A percentile compares a stretch with the other conserved stretches of the same genome.
phyloP scores from a whole-genome alignment of 2,329 filamentous ascomycete genomes.

The Apiospora phragmitis region DNA sequence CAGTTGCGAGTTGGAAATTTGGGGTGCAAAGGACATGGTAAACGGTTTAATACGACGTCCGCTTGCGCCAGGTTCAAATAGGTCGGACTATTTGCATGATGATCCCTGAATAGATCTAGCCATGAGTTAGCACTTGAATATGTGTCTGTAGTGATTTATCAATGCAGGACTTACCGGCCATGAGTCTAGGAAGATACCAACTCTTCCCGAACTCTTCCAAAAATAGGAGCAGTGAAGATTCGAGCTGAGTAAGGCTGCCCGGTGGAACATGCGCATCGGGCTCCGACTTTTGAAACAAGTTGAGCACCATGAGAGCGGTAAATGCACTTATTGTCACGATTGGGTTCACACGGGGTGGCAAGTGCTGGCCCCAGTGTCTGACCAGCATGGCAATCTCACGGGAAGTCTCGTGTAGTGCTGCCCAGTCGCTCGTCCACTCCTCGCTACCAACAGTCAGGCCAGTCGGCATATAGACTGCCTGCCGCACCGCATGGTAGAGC shows the following conservation, averaged over 20 bases:
- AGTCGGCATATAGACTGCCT: constrained; percentile 22
- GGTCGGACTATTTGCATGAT: not conserved
- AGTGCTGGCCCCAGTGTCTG: constrained; percentile 28
- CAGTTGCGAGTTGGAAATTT: not conserved
- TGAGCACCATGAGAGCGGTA: not conserved
- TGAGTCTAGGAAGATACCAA: not conserved
- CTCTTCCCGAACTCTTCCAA: not conserved
- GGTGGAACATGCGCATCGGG: not conserved
- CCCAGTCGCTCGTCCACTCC: constrained; percentile 30
- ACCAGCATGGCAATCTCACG: constrained; percentile 31
- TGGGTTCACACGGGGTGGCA: not conserved
- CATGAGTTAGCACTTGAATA: not conserved
- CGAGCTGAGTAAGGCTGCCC: not conserved
- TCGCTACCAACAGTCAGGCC: constrained; percentile 15
- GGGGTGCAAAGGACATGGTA: not conserved
- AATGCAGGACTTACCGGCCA: not conserved
- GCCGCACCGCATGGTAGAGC: constrained; percentile 26
- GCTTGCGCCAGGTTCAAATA: not conserved
- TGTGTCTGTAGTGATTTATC: not conserved
- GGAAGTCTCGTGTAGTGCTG: constrained; percentile 29
- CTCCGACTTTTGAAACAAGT: not conserved
- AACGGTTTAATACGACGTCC: not conserved
- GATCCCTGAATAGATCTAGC: not conserved
- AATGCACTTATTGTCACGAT: not conserved
- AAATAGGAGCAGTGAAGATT: not conserved